phyloP scores from a whole-genome alignment of 495 filamentous ascomycete species.

The Tuber umbilicatum region DNA sequence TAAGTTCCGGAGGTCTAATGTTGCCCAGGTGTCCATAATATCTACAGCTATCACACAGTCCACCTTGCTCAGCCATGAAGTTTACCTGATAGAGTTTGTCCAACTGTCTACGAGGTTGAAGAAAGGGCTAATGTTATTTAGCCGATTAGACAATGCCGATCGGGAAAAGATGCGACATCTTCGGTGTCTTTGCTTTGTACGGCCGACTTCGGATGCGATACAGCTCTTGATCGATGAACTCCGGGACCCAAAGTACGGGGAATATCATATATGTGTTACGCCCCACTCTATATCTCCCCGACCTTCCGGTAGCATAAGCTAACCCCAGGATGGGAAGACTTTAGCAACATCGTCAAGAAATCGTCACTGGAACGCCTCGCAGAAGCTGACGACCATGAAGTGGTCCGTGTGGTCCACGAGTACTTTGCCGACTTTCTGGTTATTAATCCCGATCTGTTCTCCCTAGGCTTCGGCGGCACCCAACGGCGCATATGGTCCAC shows the following conservation, averaged over 20 bases:
- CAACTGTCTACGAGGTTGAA: background rate
- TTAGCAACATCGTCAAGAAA: constrained; percentile 95
- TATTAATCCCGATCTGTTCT: constrained; percentile 89
- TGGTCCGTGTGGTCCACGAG: constrained; percentile 85
- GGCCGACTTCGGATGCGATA: constrained; percentile 83
- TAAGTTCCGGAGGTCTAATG: constrained; percentile 23
- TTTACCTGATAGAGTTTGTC: constrained; percentile 82
- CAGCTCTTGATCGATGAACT: constrained; percentile 93
- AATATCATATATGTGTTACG: constrained; percentile 74
- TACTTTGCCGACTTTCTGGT: constrained; percentile 93
- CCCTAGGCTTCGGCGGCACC: constrained; percentile 68
- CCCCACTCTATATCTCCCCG: background rate
- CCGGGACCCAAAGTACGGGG: constrained; percentile 92
- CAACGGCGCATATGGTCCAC: constrained; percentile 70
- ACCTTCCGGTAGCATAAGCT: constrained; percentile 5
- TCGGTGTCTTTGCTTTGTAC: constrained; percentile 84
- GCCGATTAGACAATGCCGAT: constrained; percentile 77
- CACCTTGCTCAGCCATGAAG: constrained; percentile 88
- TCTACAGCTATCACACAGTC: constrained; percentile 96
- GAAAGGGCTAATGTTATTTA: constrained; percentile 27
- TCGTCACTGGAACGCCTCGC: constrained; percentile 90
- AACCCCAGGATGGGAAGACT: constrained; percentile 48
- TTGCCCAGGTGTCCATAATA: constrained; percentile 65
- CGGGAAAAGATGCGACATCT: constrained; percentile 98
- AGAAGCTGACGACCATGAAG: constrained; percentile 96